These are phyloP conservation scores for Pulveroboletus sp. DNA, from an alignment of 768 basidiomycete species.

Conservation along the genomic window DNA sequence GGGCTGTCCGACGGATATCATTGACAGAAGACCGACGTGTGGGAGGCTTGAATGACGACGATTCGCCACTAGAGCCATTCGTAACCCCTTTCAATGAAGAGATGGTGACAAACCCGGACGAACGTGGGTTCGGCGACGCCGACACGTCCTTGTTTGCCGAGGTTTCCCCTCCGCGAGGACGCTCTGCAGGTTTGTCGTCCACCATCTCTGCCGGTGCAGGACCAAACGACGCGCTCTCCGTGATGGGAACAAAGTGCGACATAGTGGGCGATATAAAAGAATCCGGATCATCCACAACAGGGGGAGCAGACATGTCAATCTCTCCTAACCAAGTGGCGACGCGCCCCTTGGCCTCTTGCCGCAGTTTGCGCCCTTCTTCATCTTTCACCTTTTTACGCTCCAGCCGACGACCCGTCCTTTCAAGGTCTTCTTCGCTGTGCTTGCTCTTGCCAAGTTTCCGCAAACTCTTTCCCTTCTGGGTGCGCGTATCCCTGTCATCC, in stretches of 20 bases:
- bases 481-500: constrained; percentile 28
- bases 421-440: constrained; percentile 26
- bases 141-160: constrained; percentile 21
- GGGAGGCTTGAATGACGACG: constrained; percentile 11
- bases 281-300: constrained; percentile 35
- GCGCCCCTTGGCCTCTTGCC: constrained; percentile 56
- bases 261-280: constrained; percentile 32
- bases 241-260: constrained; percentile 27
- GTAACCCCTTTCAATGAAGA: constrained; percentile 40
- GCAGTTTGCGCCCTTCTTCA: constrained; percentile 35
- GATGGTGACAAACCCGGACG: constrained; percentile 71
- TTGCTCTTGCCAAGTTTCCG: constrained; percentile 23
- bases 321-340: constrained; percentile 76
- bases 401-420: constrained; percentile 19
- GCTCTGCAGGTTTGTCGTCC: neutral
- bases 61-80: constrained; percentile 1
- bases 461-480: constrained; percentile 26
- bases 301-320: constrained; percentile 54
- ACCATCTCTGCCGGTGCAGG: constrained; percentile 8
- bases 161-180: constrained; percentile 1
- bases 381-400: constrained; percentile 31
- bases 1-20: constrained; percentile 8
- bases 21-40: constrained; percentile 20
- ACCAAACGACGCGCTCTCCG: constrained; percentile 20
- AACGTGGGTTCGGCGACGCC: constrained; percentile 61